Evolutionary conservation across 2,329 filamentous ascomycete species (phyloP), one percentile per base, ranked within the genome.

Genomic region (Colletotrichum cuscutae): DNA sequence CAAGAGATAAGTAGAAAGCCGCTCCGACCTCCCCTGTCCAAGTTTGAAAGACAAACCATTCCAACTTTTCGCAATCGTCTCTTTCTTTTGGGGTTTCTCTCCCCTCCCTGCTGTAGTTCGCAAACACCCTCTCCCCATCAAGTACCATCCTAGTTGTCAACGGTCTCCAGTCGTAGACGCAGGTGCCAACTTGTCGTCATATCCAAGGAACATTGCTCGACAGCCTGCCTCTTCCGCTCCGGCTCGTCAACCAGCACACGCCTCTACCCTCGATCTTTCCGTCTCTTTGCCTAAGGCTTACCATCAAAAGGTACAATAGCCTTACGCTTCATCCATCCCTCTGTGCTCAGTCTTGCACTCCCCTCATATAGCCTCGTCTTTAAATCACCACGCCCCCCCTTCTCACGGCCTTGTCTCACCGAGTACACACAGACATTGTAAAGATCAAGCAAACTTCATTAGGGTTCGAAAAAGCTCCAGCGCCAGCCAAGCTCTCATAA

Each of bases 391-490:
- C 42, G 15, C 15, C 37, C 37, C 26, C 70, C 65, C 53, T 66
- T 73, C 71, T 58, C 68, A 60, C 54, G 26, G 28, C 59, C 60
- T 42, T 71, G 71, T 71, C 66, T 73, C 66, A 71, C 54, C 67
- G 60, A 42, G 24, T 49, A 57, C 71, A 70, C 71, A 73, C 71
- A 61, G 71, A 71, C 71, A 59, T 60, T 35, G 37, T 32, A 32
- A 28, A 68, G 64, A 35, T 12, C 63, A 46, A 32, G 63, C 30
- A 59, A 61, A 49, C 30, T 37, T 63, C 28, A 35, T 49, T 49
- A 49, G 42, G 19, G 42, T 49, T 49, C 53, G 61, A 32, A 53
- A 22, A 46, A 46, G 35, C 49, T 19, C 35, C 54, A 46, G 46
- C 58, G 60, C 56, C 22, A 62, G 42, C 35, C 59, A 53, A 71